phyloP scores from a whole-genome alignment of 306 rosid genomes.

The Acacia melanoxylon region DNA sequence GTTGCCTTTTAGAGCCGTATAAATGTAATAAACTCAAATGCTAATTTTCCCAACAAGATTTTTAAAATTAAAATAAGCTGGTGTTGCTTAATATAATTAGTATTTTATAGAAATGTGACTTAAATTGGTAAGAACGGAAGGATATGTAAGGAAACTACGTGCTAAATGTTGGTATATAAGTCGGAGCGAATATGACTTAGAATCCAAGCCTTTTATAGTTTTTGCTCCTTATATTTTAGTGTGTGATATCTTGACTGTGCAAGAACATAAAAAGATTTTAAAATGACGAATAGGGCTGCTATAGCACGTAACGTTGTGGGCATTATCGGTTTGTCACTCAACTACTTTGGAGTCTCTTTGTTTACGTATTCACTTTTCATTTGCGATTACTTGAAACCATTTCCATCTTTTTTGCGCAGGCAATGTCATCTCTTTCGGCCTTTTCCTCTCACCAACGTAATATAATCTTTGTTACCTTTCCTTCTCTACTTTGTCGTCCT shows the following conservation, averaged over 20 bases:
- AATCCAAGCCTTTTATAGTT: neutral
- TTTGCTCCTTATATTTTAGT: neutral
- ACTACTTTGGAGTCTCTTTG: no score
- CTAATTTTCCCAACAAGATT: neutral
- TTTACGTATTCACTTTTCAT: no score
- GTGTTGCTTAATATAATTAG: neutral
- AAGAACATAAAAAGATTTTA: neutral
- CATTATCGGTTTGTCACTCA: constrained; percentile 44
- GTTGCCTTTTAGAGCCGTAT: neutral
- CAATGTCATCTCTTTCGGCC: constrained; percentile 66
- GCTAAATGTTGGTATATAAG: neutral
- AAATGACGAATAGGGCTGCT: constrained; percentile 42
- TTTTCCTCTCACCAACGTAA: constrained; percentile 74
- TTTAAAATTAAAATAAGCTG: no score
- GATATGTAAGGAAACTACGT: neutral
- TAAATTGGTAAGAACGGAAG: no score
- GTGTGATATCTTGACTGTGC: neutral
- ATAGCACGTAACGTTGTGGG: constrained; percentile 52
- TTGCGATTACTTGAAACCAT: no score
- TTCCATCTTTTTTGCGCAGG: constrained; percentile 42
- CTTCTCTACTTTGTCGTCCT: neutral
- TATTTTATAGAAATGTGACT: neutral
- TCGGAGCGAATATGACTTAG: neutral
- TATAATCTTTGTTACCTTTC: neutral
- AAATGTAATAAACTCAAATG: neutral